These are phyloP conservation scores for Phlebiopsis gigantea DNA, from an alignment of 768 basidiomycete genomes.

Conservation along the genomic window DNA sequence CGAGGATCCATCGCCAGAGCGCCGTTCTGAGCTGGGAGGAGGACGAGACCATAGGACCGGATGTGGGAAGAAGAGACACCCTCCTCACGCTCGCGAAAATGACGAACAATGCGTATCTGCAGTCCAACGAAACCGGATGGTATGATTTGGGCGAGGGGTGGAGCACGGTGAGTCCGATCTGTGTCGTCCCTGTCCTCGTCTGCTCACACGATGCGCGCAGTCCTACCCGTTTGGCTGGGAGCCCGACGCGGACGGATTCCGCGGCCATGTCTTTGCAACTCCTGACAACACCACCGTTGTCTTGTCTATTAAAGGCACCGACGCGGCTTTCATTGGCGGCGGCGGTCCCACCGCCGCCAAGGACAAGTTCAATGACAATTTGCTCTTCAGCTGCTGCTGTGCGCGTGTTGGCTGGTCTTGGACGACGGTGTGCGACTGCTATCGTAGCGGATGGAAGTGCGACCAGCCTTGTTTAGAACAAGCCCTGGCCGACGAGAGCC, in stretches of 20 bases:
- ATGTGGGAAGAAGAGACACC: conserved; percentile 71
- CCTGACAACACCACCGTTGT: conserved; percentile 80
- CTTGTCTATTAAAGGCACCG: conserved; percentile 91
- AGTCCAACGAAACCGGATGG: conserved; percentile 62
- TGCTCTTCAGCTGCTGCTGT: conserved; percentile 93
- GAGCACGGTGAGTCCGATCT: conserved; percentile 41
- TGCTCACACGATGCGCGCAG: conserved; percentile 28
- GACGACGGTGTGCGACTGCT: conserved; percentile 91
- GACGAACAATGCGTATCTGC: conserved; percentile 86
- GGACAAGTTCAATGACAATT: conserved; percentile 91
- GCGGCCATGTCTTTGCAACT: conserved; percentile 88
- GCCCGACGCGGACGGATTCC: conserved; percentile 77
- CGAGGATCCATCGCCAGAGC: conserved; percentile 29
- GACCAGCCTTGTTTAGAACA: conserved; percentile 72
- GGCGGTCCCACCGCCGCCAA: conserved; percentile 84
- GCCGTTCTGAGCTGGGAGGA: conserved; percentile 63
- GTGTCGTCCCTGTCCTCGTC: background rate
- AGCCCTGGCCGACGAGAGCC: conserved; percentile 67
- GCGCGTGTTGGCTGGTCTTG: conserved; percentile 90
- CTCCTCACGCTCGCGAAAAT: conserved; percentile 88
- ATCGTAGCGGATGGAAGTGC: conserved; percentile 75
- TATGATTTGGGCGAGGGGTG: conserved; percentile 67
- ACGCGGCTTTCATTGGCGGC: conserved; percentile 66
- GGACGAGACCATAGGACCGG: conserved; percentile 66
- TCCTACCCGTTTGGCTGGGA: conserved; percentile 91